Evolutionary conservation across 2,329 filamentous ascomycete genomes (phyloP).

Genomic region (Aspergillus pseudoglaucus): DNA sequence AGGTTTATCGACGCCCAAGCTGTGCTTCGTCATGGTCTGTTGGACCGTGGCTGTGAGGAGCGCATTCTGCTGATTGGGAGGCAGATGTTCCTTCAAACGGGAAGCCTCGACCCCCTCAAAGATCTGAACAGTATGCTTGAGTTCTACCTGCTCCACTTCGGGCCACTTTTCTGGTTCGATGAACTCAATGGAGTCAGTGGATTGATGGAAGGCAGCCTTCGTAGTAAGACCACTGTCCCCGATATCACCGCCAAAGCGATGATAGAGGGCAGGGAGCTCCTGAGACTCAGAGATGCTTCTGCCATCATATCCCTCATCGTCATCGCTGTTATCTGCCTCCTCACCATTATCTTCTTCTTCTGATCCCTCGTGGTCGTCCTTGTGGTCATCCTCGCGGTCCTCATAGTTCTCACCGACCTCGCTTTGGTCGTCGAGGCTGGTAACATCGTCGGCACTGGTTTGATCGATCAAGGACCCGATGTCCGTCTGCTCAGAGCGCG

Average conservation of each 20-base stretch:
- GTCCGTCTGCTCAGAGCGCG: constrained; percentile 40
- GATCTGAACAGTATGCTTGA: constrained; percentile 37
- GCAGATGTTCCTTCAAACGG: constrained; percentile 22
- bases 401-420: constrained; percentile 30
- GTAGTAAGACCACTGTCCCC: constrained; percentile 32
- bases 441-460: constrained; percentile 37
- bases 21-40: constrained; percentile 38
- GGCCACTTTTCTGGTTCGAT: constrained; percentile 36
- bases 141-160: constrained; percentile 32
- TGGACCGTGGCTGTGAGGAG: constrained; percentile 36
- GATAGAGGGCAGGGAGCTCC: constrained; percentile 23
- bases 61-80: constrained; percentile 21
- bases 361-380: constrained; percentile 14
- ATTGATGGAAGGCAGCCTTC: constrained; percentile 24
- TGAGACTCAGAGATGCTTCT: constrained; percentile 23
- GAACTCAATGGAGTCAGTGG: constrained; percentile 37
- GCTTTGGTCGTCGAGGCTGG: constrained; percentile 37
- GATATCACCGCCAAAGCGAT: constrained; percentile 22
- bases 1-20: constrained; percentile 35
- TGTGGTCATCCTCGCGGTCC: constrained; percentile 16
- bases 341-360: constrained; percentile 25
- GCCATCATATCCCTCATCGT: constrained; percentile 14
- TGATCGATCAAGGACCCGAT: constrained; percentile 38
- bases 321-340: constrained; percentile 24
- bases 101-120: constrained; percentile 26